phyloP scores from a whole-genome alignment of 1,284 basidiomycete species.

The Pascua sp. region DNA sequence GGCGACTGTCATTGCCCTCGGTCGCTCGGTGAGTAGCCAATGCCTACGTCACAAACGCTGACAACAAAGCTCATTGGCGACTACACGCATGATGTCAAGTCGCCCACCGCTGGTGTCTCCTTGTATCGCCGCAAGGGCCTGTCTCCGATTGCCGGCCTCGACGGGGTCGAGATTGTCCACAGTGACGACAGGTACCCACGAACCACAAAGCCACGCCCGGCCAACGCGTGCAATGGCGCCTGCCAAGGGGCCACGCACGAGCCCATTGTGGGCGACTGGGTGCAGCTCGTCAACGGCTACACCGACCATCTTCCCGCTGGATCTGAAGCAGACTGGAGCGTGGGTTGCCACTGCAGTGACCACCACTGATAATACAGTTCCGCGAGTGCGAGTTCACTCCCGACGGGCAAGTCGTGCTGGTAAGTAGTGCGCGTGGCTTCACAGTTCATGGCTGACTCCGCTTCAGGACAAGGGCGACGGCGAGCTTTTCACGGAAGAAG shows the following conservation, averaged over 20 bases:
- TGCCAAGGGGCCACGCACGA: slow-evolving; percentile 33
- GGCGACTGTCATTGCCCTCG: slow-evolving; percentile 50
- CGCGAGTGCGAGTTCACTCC: background rate
- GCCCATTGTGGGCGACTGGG: background rate
- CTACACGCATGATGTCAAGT: slow-evolving; percentile 29
- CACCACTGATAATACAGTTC: slow-evolving; percentile 22
- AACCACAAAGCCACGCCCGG: background rate
- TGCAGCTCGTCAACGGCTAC: slow-evolving; percentile 32
- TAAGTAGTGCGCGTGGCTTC: no score
- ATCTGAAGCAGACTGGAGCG: slow-evolving; percentile 46
- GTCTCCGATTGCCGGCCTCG: background rate
- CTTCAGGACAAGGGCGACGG: slow-evolving; percentile 30
- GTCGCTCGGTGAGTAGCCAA: slow-evolving; percentile 44
- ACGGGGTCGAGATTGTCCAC: no score
- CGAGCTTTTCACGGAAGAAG: slow-evolving; percentile 28
- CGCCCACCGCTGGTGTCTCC: slow-evolving; percentile 43
- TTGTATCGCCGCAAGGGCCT: slow-evolving; percentile 25
- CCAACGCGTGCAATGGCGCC: slow-evolving; percentile 8
- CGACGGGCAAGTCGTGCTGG: no score
- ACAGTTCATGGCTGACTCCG: no score
- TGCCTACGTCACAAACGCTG: background rate
- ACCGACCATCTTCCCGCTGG: slow-evolving; percentile 45
- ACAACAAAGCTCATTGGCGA: slow-evolving; percentile 10
- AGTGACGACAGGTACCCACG: no score
- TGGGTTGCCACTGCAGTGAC: slow-evolving; percentile 37